Evolutionary conservation across 1,284 basidiomycete genomes (phyloP).

Genomic region (Ustilago tritici): DNA sequence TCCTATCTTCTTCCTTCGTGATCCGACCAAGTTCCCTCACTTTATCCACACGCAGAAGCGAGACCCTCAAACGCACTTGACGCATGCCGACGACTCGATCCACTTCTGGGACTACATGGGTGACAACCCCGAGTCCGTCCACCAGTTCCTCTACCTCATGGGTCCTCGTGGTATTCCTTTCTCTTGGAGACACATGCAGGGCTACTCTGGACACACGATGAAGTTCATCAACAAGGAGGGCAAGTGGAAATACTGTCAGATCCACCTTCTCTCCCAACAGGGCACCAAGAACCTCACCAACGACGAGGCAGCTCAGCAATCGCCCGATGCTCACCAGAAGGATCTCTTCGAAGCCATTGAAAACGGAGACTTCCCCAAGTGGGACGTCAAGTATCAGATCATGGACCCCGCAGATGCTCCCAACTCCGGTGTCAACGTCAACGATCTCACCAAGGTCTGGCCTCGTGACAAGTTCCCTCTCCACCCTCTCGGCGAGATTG

Average conservation of each 20-base stretch:
- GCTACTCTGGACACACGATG: conserved; percentile 59
- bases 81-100: conserved; percentile 44
- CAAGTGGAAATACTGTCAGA: conserved; percentile 57
- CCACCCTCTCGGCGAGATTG: conserved; percentile 57
- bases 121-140: conserved; percentile 46
- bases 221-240: conserved; percentile 59
- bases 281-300: conserved; percentile 48
- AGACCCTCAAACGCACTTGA: conserved; percentile 49
- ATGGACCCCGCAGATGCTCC: conserved; percentile 50
- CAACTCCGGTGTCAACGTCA: conserved; percentile 45
- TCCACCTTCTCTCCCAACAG: conserved; percentile 56
- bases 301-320: conserved; percentile 44
- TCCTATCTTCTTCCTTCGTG: conserved; percentile 59
- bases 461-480: conserved; percentile 54
- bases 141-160: conserved; percentile 58
- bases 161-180: conserved; percentile 53
- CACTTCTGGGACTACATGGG: conserved; percentile 57
- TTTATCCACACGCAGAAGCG: conserved; percentile 64
- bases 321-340: conserved; percentile 55
- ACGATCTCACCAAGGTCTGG: conserved; percentile 61
- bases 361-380: conserved; percentile 61
- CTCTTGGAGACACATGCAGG: conserved; percentile 49
- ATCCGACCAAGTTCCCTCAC: conserved; percentile 58
- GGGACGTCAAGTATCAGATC: conserved; percentile 62
- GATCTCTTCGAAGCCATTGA: conserved; percentile 66